These are phyloP conservation scores for Domatiomyces globalis DNA, from an alignment of 2,329 filamentous ascomycete genomes.

Conservation along the genomic window DNA sequence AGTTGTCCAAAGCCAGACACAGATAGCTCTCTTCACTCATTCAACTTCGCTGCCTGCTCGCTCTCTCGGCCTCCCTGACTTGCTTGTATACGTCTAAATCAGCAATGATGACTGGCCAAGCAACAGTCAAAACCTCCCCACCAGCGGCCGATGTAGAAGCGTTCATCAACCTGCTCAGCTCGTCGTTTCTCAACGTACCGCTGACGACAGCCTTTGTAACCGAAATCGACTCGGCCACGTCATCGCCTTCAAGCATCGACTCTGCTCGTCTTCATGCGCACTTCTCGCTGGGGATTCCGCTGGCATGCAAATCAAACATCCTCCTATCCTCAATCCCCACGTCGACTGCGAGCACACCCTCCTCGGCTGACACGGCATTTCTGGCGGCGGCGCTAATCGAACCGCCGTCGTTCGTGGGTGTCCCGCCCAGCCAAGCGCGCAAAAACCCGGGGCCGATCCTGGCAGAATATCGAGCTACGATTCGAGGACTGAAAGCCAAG, in stretches of 20 bases:
- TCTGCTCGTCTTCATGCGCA: conserved; percentile 14
- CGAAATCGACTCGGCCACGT: conserved; percentile 13
- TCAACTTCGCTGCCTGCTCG: not conserved
- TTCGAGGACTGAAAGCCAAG: conserved; percentile 14
- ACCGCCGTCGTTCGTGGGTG: conserved; percentile 17
- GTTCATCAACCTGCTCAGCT: conserved; percentile 15
- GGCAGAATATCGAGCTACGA: conserved; percentile 12
- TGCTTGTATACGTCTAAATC: not conserved
- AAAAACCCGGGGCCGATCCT: conserved; percentile 16
- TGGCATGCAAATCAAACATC: conserved; percentile 14
- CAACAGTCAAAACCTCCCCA: not conserved
- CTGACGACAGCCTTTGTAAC: conserved; percentile 18
- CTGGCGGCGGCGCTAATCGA: conserved; percentile 16
- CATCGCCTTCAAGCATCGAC: conserved; percentile 8
- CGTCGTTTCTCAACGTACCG: conserved; percentile 13
- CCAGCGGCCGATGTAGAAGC: conserved; percentile 7
- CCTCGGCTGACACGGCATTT: conserved; percentile 7
- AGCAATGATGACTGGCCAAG: not conserved
- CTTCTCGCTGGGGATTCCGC: conserved; percentile 17
- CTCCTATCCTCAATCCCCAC: conserved; percentile 5
- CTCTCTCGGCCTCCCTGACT: not conserved
- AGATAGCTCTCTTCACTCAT: no score
- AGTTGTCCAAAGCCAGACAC: no score
- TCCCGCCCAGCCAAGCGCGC: conserved; percentile 15
- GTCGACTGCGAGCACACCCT: not conserved